These are phyloP conservation scores for Penicillium sp. DNA, from an alignment of 2,329 filamentous ascomycete species.

Conservation along the genomic window DNA sequence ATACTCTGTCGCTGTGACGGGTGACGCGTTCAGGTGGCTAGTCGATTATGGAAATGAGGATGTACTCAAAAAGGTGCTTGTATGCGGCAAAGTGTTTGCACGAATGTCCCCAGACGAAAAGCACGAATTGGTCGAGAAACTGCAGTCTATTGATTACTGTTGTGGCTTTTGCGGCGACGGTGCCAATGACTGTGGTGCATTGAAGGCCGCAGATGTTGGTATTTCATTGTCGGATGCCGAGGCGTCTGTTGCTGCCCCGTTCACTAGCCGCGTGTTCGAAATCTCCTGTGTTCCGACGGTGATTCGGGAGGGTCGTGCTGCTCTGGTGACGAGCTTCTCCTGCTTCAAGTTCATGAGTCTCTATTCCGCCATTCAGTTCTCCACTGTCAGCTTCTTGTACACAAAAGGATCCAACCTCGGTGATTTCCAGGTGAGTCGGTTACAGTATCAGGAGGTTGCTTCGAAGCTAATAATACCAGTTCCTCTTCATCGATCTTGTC, in stretches of 20 bases:
- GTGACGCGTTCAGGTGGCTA: slow-evolving; percentile 95
- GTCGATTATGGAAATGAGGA: slow-evolving; percentile 84
- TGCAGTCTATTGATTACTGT: slow-evolving; percentile 93
- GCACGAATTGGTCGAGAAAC: slow-evolving; percentile 92
- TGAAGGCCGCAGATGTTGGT: slow-evolving; percentile 95
- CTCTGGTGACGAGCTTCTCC: slow-evolving; percentile 96
- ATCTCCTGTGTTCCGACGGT: slow-evolving; percentile 93
- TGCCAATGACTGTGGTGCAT: slow-evolving; percentile 92
- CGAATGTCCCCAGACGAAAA: slow-evolving; percentile 99
- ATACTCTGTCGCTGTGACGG: slow-evolving; percentile 83
- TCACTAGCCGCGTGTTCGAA: slow-evolving; percentile 92
- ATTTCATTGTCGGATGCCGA: slow-evolving; percentile 97
- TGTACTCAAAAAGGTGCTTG: slow-evolving; percentile 75
- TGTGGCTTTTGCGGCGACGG: slow-evolving; percentile 96
- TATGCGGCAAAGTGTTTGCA: slow-evolving; percentile 87
- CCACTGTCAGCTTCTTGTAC: slow-evolving; percentile 93
- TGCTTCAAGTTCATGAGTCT: slow-evolving; percentile 99
- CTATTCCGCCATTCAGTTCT: slow-evolving; percentile 99
- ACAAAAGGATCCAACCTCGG: slow-evolving; percentile 89
- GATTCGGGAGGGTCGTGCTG: slow-evolving; percentile 88
- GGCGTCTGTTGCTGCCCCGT: slow-evolving; percentile 95
- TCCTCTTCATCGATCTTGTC: slow-evolving; percentile 88
- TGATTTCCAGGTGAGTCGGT: slow-evolving; percentile 70
- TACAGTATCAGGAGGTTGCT: too few relatives aligned
- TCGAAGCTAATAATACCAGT: slow-evolving; percentile 46